Evolutionary conservation across 78 protist genomes (phyloP), one percentile per base, ranked within the genome.

Genomic region (Parvularia atlantis): DNA sequence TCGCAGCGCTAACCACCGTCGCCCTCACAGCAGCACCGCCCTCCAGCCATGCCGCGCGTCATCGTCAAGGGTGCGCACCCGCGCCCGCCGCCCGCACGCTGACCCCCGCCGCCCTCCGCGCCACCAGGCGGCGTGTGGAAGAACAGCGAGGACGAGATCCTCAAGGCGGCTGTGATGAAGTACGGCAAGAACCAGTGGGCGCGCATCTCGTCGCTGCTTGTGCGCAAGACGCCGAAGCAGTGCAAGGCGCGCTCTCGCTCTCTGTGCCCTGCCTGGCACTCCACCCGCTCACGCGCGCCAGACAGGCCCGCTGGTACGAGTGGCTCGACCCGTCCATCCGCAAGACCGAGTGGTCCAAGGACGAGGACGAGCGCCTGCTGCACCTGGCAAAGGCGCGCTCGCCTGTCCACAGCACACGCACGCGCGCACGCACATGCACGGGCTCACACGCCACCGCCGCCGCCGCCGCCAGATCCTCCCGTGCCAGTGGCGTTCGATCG

Each of bases 141-240:
- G 73, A 96, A 96, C 87, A 86, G 92, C 36, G 97, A 91, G 70
- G 99, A 98, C 85, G 99, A 97, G 73, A 87, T 98, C 52, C 90
- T 98, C 81, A 96, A 96, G 81, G 99, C 98, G 0, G 97, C 99
- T 16, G 98, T 98, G 24, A 95, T 96, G 99, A 97, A 97, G 68
- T 98, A 97, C 64, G 99, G 99, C 67, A 61, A 40, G 41, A 78
- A 83, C 75, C 90, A 89, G 40, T 94, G 97, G 97, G 85, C 85
- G 22, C 93, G 97, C 54, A 84, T 89, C 22, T 86, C 99, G 24
- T 93, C 98, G 13, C 81, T 98, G 43, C 89, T 98, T 36, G 73
- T 71, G 3, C 80, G 97, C 33, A 98, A 98, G 76, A 66, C 97
- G 0, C 96, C 99, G 28, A 89, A 92, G 43, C 99, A 98, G 64